These are phyloP conservation scores for Pyrenula aspistea DNA, from an alignment of 495 filamentous ascomycete species.

Conservation along the genomic window DNA sequence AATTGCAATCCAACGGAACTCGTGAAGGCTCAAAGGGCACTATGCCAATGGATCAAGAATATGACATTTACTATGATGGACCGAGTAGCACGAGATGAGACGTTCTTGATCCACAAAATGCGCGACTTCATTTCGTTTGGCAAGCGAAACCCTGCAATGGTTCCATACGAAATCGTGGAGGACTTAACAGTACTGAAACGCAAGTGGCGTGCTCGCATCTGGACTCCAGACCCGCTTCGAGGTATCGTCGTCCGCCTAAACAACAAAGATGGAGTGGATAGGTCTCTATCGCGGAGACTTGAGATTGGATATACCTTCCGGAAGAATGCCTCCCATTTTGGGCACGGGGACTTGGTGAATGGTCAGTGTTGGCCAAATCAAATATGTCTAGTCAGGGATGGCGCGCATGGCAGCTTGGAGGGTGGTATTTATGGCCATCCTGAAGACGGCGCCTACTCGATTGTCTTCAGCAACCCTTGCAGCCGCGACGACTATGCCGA, in stretches of 20 bases:
- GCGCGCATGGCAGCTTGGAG: slow-evolving; percentile 40
- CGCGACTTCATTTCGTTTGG: background rate
- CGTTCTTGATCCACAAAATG: background rate
- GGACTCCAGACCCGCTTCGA: slow-evolving; percentile 31
- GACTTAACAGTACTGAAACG: slow-evolving; percentile 26
- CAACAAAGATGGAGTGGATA: slow-evolving; percentile 4
- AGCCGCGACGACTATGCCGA: background rate
- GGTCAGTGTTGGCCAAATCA: slow-evolving; percentile 49
- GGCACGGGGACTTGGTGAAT: slow-evolving; percentile 32
- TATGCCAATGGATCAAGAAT: background rate
- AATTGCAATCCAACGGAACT: background rate
- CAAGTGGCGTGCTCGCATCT: slow-evolving; percentile 24
- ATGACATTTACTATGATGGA: background rate
- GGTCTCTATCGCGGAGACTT: slow-evolving; percentile 13
- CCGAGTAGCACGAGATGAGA: background rate
- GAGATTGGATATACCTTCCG: slow-evolving; percentile 11
- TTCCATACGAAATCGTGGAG: slow-evolving; percentile 27
- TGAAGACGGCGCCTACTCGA: slow-evolving; percentile 22
- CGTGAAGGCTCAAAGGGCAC: background rate
- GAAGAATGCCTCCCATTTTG: slow-evolving; percentile 19
- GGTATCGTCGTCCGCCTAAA: slow-evolving; percentile 24
- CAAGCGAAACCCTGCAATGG: background rate
- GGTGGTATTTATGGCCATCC: slow-evolving; percentile 33
- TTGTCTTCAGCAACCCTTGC: slow-evolving; percentile 21
- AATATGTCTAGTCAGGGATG: slow-evolving; percentile 38